Evolutionary conservation across 2,329 filamentous ascomycete genomes (phyloP).

Genomic region (Beauveria bassiana): DNA sequence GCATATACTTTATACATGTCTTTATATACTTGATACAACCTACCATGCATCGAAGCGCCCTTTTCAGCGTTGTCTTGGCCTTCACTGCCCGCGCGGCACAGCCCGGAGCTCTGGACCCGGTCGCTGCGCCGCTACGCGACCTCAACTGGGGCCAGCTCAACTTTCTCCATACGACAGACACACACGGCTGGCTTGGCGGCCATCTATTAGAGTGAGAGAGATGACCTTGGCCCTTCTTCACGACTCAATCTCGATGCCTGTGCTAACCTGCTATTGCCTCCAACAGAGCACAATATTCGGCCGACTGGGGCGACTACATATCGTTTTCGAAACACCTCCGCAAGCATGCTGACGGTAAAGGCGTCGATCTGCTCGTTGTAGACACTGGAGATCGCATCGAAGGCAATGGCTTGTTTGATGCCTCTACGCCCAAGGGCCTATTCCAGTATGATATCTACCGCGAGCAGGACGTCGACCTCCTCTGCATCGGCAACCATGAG

Average conservation of each 20-base stretch:
- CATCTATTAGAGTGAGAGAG: slow-evolving; percentile 74
- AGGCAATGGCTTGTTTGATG: slow-evolving; percentile 91
- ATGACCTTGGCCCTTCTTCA: slow-evolving; percentile 1
- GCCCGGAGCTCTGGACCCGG: slow-evolving; percentile 69
- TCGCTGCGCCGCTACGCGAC: slow-evolving; percentile 73
- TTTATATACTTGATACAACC: neutral
- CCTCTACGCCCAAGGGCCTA: slow-evolving; percentile 75
- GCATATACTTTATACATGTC: neutral
- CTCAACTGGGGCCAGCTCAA: slow-evolving; percentile 92
- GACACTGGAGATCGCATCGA: slow-evolving; percentile 93
- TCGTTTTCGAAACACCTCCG: slow-evolving; percentile 83
- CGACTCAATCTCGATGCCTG: too few species aligned
- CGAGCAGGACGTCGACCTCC: slow-evolving; percentile 73
- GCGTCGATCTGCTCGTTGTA: slow-evolving; percentile 80
- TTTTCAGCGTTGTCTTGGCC: slow-evolving; percentile 23
- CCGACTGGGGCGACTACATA: slow-evolving; percentile 96
- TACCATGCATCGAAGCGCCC: neutral
- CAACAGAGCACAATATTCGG: slow-evolving; percentile 74
- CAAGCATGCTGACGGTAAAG: slow-evolving; percentile 66
- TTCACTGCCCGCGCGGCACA: slow-evolving; percentile 49
- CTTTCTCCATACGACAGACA: slow-evolving; percentile 94
- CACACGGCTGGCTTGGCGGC: slow-evolving; percentile 90
- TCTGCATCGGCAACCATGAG: slow-evolving; percentile 91
- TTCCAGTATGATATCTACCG: slow-evolving; percentile 85
- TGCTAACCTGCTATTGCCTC: neutral